Percentiles rank a stretch among this genome's conserved stretches.
phyloP scores from a whole-genome alignment of 1,139 yeast genomes.

The Pneumocystis canis region DNA sequence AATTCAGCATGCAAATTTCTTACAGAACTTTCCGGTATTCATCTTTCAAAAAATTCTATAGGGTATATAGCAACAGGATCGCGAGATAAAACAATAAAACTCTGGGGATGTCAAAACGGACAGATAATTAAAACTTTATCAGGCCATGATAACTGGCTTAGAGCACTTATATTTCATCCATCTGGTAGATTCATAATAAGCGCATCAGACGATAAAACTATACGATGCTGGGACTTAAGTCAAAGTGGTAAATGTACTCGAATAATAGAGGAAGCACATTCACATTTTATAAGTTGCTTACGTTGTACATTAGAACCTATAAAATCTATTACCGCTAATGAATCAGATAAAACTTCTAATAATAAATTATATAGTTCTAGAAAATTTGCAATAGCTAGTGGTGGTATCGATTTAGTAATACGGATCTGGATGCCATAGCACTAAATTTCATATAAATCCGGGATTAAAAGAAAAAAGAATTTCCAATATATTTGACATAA shows the following conservation, averaged over 20 bases:
- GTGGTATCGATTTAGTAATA: constrained; percentile 69
- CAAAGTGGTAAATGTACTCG: constrained; percentile 39
- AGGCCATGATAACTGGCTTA: constrained; percentile 86
- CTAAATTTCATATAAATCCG: background rate
- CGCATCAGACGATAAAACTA: constrained; percentile 65
- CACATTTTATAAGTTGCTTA: constrained; percentile 55
- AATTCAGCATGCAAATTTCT: constrained; percentile 33
- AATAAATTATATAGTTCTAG: constrained; percentile 10
- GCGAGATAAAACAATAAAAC: constrained; percentile 57
- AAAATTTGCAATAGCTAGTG: constrained; percentile 48
- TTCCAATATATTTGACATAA: background rate
- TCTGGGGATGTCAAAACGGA: constrained; percentile 68
- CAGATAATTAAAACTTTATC: constrained; percentile 38
- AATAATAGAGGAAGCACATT: constrained; percentile 44
- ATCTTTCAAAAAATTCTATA: constrained; percentile 5
- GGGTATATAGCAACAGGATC: constrained; percentile 55
- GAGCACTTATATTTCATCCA: constrained; percentile 56
- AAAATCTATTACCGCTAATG: constrained; percentile 4
- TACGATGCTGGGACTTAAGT: constrained; percentile 67
- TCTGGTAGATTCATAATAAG: constrained; percentile 57
- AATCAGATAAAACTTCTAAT: constrained; percentile 9
- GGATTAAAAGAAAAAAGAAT: background rate
- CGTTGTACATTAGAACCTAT: constrained; percentile 39
- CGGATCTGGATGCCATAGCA: constrained; percentile 47
- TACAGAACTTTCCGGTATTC: constrained; percentile 28